phyloP scores from a whole-genome alignment of 768 basidiomycete species.

The Fibroporia radiculosa region DNA sequence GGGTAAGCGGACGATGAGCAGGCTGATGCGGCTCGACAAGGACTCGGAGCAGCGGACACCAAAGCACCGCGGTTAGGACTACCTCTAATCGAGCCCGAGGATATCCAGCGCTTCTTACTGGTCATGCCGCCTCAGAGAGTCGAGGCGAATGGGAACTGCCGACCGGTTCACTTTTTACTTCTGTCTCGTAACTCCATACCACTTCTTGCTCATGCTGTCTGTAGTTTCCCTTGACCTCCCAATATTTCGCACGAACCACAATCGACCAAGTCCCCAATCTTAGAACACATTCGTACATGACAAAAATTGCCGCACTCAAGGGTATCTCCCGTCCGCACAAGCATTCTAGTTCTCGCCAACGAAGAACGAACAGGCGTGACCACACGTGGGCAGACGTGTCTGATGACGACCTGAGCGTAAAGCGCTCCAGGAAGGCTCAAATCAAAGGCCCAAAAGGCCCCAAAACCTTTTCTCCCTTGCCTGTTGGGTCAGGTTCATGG shows the following conservation, averaged over 20 bases:
- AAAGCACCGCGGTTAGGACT: too few relatives aligned
- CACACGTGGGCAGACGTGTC: conserved; percentile 21
- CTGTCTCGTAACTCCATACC: neutral
- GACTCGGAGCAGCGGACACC: too few relatives aligned
- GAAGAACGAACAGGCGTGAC: conserved; percentile 13
- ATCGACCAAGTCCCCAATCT: neutral
- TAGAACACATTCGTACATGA: conserved; percentile 2
- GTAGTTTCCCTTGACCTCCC: neutral
- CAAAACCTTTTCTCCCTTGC: neutral
- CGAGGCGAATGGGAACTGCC: conserved; percentile 1
- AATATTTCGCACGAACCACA: conserved; percentile 4
- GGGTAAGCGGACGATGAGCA: too few relatives aligned
- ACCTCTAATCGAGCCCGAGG: too few relatives aligned
- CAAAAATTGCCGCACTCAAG: conserved; percentile 14
- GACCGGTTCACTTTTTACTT: neutral
- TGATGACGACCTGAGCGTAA: conserved; percentile 22
- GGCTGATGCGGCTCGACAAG: too few relatives aligned
- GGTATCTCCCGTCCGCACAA: conserved; percentile 10
- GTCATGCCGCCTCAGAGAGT: neutral
- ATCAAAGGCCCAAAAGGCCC: neutral
- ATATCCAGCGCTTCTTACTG: too few relatives aligned
- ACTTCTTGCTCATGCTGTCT: neutral
- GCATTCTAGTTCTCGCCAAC: conserved; percentile 5
- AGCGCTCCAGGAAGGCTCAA: conserved; percentile 4
- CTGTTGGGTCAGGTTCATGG: neutral